Percentiles rank a stretch among this genome's conserved stretches.
Evolutionary conservation across 768 basidiomycete genomes (phyloP).

Genomic region (Leccinum sublutescens): DNA sequence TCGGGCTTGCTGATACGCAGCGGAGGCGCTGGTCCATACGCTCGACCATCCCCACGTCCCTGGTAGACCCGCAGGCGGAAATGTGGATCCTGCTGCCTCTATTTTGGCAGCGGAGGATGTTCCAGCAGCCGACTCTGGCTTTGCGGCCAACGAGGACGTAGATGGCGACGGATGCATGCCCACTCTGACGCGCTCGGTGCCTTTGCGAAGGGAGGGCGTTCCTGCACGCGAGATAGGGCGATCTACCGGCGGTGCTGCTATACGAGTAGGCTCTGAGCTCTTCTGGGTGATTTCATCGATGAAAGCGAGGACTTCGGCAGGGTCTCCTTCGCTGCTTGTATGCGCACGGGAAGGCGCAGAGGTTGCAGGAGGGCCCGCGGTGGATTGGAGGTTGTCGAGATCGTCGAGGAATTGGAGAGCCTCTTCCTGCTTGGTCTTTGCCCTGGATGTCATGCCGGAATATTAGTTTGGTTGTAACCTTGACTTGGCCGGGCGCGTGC

Average conservation of each 20-base stretch:
- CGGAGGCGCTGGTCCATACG: conserved; percentile 86
- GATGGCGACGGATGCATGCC: conserved; percentile 47
- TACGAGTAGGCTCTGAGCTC: conserved; percentile 71
- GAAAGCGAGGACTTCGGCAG: conserved; percentile 85
- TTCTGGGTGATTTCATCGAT: conserved; percentile 95
- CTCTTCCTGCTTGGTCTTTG: conserved; percentile 82
- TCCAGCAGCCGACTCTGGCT: conserved; percentile 31
- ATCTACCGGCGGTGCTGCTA: conserved; percentile 52
- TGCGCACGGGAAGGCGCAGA: conserved; percentile 19
- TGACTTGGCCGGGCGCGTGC: background rate
- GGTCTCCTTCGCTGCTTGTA: conserved; percentile 55
- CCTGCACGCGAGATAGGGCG: conserved; percentile 62
- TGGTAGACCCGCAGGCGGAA: conserved; percentile 11
- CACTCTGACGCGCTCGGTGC: conserved; percentile 71
- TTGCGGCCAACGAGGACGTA: conserved; percentile 40
- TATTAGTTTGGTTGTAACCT: background rate
- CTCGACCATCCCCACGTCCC: conserved; percentile 79
- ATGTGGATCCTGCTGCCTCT: conserved; percentile 10
- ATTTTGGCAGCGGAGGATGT: conserved; percentile 18
- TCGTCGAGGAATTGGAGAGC: conserved; percentile 93
- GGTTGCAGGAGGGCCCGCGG: conserved; percentile 23
- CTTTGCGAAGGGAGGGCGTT: conserved; percentile 71
- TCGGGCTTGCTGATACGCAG: conserved; percentile 84
- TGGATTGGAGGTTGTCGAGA: conserved; percentile 75
- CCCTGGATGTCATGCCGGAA: conserved; percentile 39